Evolutionary conservation across 2,329 filamentous ascomycete genomes (phyloP), one percentile per base, ranked within the genome.

Genomic region (Onygena corvina): DNA sequence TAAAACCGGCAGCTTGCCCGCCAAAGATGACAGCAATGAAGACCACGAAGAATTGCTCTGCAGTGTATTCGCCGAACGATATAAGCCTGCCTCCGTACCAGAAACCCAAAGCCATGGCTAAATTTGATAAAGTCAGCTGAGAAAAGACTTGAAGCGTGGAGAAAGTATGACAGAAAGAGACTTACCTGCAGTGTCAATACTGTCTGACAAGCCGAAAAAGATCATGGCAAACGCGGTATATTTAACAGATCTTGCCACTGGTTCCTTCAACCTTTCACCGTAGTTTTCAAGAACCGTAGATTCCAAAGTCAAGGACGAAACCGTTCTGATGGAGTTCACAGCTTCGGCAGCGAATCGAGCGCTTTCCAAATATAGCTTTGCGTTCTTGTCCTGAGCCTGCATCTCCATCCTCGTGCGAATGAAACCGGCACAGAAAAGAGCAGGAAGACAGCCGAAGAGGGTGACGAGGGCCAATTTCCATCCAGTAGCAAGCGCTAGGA

Each of bases 381-480:
- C 66, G 4, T 67, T 72, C 20, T 70, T 65, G 1, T 64, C 61
- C 36, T 76, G 70, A 8, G 76, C 67, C 42, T 66, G 67, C 50
- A 64, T 65, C 53, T 76, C 70, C 9, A 77, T 64, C 14, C 71
- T 67, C 47, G 77, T 73, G 1, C 74, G 66, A 1, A 59, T 50
- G 31, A 61, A 62, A 1, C 62, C 62, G 18, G 55, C 57, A 3
- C 56, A 21, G 2, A 64, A 54, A 2, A 64, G 50, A 1, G 57
- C 44, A 0, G 73, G 73, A 0, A 76, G 64, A 20, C 74, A 54
- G 1, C 55, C 70, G 38, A 65, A 67, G 30, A 72, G 64, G 11
- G 66, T 70, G 20, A 90, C 84, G 0, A 90, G 74, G 3, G 82
- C 81, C 11, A 92, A 72, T 62, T 89, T 89, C 86, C 86, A 92